Evolutionary conservation across 495 filamentous ascomycete genomes (phyloP), one percentile per base, ranked within the genome.

Genomic region (Aspergillus homomorphus): DNA sequence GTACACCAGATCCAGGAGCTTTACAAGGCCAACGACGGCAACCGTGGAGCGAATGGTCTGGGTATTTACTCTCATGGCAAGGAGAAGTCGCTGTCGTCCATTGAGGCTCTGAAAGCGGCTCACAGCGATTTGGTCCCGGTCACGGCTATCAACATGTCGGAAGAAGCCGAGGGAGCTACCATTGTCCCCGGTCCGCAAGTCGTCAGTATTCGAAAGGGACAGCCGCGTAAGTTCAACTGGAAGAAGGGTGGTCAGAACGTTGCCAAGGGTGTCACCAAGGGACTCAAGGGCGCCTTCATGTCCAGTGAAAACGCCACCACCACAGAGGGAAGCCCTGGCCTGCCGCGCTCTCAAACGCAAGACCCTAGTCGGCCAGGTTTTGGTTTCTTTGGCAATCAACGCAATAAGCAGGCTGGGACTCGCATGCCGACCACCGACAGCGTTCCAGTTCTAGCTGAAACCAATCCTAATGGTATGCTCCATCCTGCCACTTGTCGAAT

Each of bases 171-270:
- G 55, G 80, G 86, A 12, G 81, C 83, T 15, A 82, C 87, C 10
- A 77, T 92, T 55, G 77, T 91, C 33, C 76, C 85, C 45, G 89
- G 91, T 15, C 91, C 94, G 22, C 93, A 96, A 54, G 87, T 97
- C 21, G 87, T 96, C 60, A 94, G 91, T 66, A 92, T 97, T 63
- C 86, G 90, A 55, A 96, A 96, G 77, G 89, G 88, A 51, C 89
- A 96, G 69, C 84, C 87, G 28, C 96, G 91, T 76, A 96, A 96
- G 69, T 96, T 96, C 76, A 95, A 94, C 74, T 98, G 94, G 93
- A 96, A 96, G 81, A 96, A 95, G 71, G 92, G 91, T 24, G 89
- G 90, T 22, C 91, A 95, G 71, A 89, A 88, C 43, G 87, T 98
- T 54, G 91, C 92, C 38, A 96, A 97, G 74, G 92, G 92, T 61